These are phyloP conservation scores for Stylosanthes scabra DNA, from an alignment of 331 rosid genomes.

Conservation along the genomic window DNA sequence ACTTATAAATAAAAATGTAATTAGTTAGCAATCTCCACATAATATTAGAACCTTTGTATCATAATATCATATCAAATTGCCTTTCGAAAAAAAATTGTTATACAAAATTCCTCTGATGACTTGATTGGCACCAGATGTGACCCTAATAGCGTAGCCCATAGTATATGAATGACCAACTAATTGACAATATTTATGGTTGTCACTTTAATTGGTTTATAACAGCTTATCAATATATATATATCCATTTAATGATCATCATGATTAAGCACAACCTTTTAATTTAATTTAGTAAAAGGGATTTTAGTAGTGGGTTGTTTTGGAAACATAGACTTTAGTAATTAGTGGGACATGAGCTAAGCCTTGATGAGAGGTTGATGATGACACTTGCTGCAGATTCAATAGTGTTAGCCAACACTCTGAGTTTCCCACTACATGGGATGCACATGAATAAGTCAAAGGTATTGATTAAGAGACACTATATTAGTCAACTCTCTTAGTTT, in stretches of 20 bases:
- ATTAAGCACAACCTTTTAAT: constrained; percentile 27
- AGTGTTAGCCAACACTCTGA: constrained; percentile 20
- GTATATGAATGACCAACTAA: constrained; percentile 17
- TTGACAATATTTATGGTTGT: not conserved
- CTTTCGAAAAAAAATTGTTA: no score
- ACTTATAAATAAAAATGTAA: no score
- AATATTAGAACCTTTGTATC: no score
- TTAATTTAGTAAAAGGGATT: not conserved
- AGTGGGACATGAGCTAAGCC: constrained; percentile 31
- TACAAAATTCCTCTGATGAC: constrained; percentile 2
- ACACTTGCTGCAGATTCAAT: constrained; percentile 33
- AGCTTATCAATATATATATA: not conserved
- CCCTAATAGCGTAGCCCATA: not conserved
- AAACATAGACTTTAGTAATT: constrained; percentile 4
- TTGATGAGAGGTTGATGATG: constrained; percentile 10
- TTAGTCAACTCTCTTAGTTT: not conserved
- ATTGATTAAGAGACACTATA: constrained; percentile 15
- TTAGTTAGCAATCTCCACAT: no score
- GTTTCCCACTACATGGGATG: constrained; percentile 41
- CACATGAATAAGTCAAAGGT: constrained; percentile 31
- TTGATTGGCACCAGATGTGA: not conserved
- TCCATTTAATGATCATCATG: not conserved
- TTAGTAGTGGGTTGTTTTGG: constrained; percentile 23
- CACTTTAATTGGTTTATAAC: constrained; percentile 41
- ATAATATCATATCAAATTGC: no score